Conservation (phyloP, 768 basidiomycete genomes). For the Chalciporus chontae region DNA sequence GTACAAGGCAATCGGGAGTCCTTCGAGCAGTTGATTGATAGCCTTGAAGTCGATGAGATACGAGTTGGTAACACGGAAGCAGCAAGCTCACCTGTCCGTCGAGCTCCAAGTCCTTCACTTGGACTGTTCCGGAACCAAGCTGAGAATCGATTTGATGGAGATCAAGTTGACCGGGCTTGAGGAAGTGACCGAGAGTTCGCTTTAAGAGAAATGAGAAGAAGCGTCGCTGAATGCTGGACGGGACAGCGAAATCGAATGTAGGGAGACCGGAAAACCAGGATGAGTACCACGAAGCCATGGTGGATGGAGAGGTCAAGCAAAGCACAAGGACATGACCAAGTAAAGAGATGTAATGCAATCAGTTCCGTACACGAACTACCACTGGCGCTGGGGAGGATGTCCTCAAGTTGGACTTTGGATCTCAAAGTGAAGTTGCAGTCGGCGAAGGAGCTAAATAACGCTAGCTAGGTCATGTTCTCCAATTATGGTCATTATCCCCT, state of each 20-base stretch:
- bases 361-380: neutral
- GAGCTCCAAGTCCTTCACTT: constrained; percentile 80
- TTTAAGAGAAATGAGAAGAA: constrained; percentile 89
- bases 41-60: constrained; percentile 45
- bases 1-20: constrained; percentile 63
- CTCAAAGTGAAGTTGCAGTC: neutral
- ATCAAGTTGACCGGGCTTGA: constrained; percentile 89
- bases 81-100: constrained; percentile 59
- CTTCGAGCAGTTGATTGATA: constrained; percentile 67
- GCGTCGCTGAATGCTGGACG: constrained; percentile 75
- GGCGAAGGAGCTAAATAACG: neutral
- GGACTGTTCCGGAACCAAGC: constrained; percentile 86
- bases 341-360: neutral
- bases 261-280: constrained; percentile 56
- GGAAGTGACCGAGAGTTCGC: constrained; percentile 77
- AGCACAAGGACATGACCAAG: constrained; percentile 14
- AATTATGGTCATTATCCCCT: constrained; percentile 23
- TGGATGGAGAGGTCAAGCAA: constrained; percentile 11
- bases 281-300: constrained; percentile 54
- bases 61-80: constrained; percentile 3
- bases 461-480: constrained; percentile 6
- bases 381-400: constrained; percentile 2
- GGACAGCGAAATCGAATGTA: constrained; percentile 60
- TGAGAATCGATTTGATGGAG: constrained; percentile 85
- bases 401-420: constrained; percentile 4